These are phyloP conservation scores for Taphrina deformans DNA, from an alignment of 1,139 yeast species.

Conservation along the genomic window DNA sequence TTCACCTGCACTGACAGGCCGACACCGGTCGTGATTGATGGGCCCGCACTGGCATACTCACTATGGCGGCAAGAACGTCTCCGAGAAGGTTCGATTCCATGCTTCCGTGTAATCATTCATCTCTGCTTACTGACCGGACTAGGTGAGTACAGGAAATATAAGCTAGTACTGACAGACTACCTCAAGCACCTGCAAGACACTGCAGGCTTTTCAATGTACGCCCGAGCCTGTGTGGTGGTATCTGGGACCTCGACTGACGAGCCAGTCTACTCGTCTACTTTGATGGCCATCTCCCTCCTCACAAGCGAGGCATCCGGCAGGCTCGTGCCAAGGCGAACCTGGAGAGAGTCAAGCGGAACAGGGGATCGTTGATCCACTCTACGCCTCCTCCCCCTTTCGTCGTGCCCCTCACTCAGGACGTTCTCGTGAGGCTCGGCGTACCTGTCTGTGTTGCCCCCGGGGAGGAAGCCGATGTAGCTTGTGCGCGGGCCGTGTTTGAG, in stretches of 20 bases:
- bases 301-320: conserved; percentile 2
- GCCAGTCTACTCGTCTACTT: not conserved
- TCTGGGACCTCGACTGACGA: not conserved
- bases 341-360: not conserved
- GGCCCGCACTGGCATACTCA: conserved; percentile 13
- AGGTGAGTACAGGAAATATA: conserved; percentile 1
- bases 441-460: not conserved
- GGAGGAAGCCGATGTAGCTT: conserved; percentile 16
- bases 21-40: conserved; percentile 4
- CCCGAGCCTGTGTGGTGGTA: not conserved
- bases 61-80: conserved; percentile 7
- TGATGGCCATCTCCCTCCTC: conserved; percentile 10
- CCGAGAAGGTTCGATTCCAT: conserved; percentile 15
- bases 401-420: conserved; percentile 5
- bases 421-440: not conserved
- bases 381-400: conserved; percentile 8
- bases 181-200: not conserved
- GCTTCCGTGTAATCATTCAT: too few relatives aligned
- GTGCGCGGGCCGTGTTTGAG: not conserved
- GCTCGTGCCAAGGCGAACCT: not conserved
- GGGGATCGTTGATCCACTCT: conserved; percentile 3
- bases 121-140: too few relatives aligned
- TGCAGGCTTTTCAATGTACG: not conserved
- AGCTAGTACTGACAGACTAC: not conserved
- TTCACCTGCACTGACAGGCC: not conserved